Conservation (phyloP, 192 early-diverging fungal genomes). For the Coemansia sp. region DNA sequence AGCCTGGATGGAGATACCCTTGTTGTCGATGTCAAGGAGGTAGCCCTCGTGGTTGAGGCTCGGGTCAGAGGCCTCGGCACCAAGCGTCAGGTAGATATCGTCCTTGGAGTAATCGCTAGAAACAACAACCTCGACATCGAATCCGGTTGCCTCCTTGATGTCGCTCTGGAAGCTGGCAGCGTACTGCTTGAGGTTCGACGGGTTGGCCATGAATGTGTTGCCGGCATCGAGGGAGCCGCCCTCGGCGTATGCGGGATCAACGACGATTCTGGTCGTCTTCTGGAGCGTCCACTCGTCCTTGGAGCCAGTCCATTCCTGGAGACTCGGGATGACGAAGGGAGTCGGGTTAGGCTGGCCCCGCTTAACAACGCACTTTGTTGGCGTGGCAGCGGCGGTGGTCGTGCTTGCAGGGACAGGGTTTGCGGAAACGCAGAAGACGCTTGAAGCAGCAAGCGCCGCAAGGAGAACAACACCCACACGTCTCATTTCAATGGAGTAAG, state of each 20-base stretch:
- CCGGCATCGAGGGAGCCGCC: constrained; percentile 30
- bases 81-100: constrained; percentile 49
- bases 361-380: constrained; percentile 4
- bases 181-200: constrained; percentile 34
- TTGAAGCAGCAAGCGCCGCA: constrained; percentile 31
- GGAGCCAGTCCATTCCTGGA: constrained; percentile 43
- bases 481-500: constrained; percentile 9
- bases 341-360: constrained; percentile 29
- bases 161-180: constrained; percentile 38
- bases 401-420: constrained; percentile 25
- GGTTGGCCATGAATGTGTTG: constrained; percentile 45
- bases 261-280: constrained; percentile 35
- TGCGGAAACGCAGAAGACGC: constrained; percentile 24
- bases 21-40: constrained; percentile 36
- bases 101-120: constrained; percentile 15
- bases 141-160: constrained; percentile 36
- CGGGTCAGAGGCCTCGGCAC: constrained; percentile 33
- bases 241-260: constrained; percentile 35
- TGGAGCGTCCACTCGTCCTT: constrained; percentile 39
- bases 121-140: constrained; percentile 34
- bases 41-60: constrained; percentile 41
- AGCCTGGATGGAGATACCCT: constrained; percentile 40
- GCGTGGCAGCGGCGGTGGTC: constrained; percentile 3
- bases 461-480: constrained; percentile 28
- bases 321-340: constrained; percentile 44